A percentile compares a stretch with the other conserved stretches of the same genome.
These are phyloP conservation scores for Microglena sp. DNA, from an alignment of 139 green algal species.

Conservation along the genomic window DNA sequence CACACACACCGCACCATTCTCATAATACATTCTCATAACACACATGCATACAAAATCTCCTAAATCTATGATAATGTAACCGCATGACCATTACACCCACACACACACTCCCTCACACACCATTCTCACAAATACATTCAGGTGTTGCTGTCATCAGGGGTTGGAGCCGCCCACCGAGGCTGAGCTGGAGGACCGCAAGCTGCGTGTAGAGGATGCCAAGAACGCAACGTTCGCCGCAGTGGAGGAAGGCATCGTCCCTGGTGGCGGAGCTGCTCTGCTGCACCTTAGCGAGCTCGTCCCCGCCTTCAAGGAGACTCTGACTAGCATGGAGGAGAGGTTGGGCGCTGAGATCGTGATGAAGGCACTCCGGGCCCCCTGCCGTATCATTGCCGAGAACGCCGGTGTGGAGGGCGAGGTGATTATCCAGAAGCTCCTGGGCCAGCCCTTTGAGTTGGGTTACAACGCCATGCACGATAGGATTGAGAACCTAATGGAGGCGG, in stretches of 20 bases:
- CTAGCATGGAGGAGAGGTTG: slow-evolving; percentile 78
- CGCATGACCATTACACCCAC: too few species aligned
- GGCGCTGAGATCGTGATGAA: slow-evolving; percentile 94
- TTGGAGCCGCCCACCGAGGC: slow-evolving; percentile 94
- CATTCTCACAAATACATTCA: too few species aligned
- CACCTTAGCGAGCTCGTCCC: slow-evolving; percentile 80
- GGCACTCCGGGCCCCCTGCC: slow-evolving; percentile 48
- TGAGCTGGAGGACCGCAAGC: slow-evolving; percentile 97
- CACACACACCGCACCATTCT: too few species aligned
- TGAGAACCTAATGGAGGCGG: slow-evolving; percentile 69
- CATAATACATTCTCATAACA: too few species aligned
- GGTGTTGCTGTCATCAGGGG: too few species aligned
- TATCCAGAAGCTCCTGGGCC: slow-evolving; percentile 55
- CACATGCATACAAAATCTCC: too few species aligned
- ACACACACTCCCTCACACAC: too few species aligned
- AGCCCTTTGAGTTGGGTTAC: slow-evolving; percentile 79
- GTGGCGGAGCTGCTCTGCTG: slow-evolving; percentile 86
- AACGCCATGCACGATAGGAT: slow-evolving; percentile 56
- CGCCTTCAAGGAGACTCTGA: slow-evolving; percentile 73
- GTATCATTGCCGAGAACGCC: slow-evolving; percentile 78
- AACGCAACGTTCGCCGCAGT: slow-evolving; percentile 96
- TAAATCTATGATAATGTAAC: too few species aligned
- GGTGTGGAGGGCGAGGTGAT: slow-evolving; percentile 48
- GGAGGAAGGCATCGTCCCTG: slow-evolving; percentile 91
- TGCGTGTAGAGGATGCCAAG: slow-evolving; percentile 99